Evolutionary conservation across 1,284 basidiomycete species (phyloP), one percentile per base, ranked within the genome.

Genomic region (Anthracocystis panici-leucophaei): DNA sequence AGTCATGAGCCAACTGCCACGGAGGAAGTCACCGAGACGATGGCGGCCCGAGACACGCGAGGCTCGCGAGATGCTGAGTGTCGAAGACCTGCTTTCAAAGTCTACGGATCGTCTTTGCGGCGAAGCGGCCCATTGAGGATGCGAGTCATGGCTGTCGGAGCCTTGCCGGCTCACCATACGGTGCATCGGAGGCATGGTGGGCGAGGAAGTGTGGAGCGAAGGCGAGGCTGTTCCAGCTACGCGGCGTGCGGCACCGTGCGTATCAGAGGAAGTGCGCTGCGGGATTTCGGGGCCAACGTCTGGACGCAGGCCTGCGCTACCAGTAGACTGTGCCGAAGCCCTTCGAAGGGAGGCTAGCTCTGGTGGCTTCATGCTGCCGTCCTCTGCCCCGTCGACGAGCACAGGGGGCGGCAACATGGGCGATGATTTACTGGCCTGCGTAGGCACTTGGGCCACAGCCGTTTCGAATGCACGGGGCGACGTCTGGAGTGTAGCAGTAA

Each of bases 41-140:
- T 76, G 74, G 14, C 74, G 74, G 9, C 68, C 68, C 12, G 74
- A 72, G 10, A 67, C 62, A 10, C 65, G 68, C 14, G 68, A 76
- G 5, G 75, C 57, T 42, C 73, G 75, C 25, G 70, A 77, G 55
- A 72, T 72, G 57, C 75, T 77, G 21, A 64, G 42, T 2, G 63
- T 55, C 33, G 75, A 77, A 9, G 63, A 73, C 25, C 63, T 55
- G 14, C 60, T 65, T 18, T 61, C 69, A 5, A 65, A 77, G 25
- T 77, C 75, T 20, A 61, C 40, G 2, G 75, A 77, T 7, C 59
- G 46, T 25, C 69, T 50, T 10, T 27, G 27, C 27, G 58, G 59
- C 9, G 60, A 66, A 21, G 64, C 48, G 10, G 69, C 69, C 12
- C 59, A 56, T 21, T 51, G 69, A 9, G 51, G 52, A 25, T 72